Conservation (phyloP, 176 grass and related monocot species). For the Rhynchospora breviuscula region DNA sequence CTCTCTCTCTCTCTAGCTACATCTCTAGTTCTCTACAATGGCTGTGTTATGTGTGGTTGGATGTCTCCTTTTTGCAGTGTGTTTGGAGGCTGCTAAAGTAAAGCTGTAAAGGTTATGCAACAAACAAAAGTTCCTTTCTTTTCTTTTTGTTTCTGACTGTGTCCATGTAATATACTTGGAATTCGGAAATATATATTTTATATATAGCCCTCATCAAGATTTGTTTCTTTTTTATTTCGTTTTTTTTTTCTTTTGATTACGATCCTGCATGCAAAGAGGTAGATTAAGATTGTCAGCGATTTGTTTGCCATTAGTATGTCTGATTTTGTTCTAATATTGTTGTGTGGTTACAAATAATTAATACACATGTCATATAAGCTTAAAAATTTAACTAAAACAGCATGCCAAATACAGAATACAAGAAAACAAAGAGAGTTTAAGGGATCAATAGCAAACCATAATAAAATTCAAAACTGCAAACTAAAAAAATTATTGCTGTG, state of each 20-base stretch:
- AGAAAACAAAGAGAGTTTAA: neutral
- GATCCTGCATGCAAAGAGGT: neutral
- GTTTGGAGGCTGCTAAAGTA: conserved; percentile 25
- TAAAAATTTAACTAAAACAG: neutral
- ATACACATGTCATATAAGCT: neutral
- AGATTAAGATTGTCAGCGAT: conserved; percentile 1
- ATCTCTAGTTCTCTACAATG: neutral
- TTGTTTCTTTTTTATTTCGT: neutral
- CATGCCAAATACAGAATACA: neutral
- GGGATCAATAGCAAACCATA: neutral
- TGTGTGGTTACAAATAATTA: neutral
- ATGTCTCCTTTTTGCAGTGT: conserved; percentile 27
- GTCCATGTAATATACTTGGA: conserved; percentile 1
- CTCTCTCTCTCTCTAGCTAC: neutral
- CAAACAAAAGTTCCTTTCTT: conserved; percentile 12
- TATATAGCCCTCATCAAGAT: neutral
- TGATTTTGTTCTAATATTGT: neutral
- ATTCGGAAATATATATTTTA: neutral
- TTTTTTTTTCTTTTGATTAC: neutral
- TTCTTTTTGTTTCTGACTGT: conserved; percentile 18
- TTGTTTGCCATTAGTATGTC: neutral
- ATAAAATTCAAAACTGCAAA: neutral
- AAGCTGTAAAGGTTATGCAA: conserved; percentile 1
- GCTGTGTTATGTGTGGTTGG: neutral
- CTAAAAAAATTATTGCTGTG: neutral